Percentiles rank a stretch among this genome's conserved stretches.
These are phyloP conservation scores for Picochlorum sp. DNA, from an alignment of 139 green algal species.

Conservation along the genomic window DNA sequence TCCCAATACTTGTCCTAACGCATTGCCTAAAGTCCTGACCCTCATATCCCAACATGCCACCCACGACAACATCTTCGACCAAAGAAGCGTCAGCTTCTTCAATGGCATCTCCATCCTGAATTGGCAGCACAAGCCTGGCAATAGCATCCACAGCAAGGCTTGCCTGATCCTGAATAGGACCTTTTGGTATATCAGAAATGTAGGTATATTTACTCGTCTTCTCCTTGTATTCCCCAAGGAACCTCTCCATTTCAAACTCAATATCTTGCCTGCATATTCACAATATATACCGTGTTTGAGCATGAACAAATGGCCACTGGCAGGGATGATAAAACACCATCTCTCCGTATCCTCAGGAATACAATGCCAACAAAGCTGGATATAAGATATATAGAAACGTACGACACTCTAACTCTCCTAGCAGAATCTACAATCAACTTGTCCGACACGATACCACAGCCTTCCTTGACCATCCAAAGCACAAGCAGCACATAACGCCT, in stretches of 20 bases:
- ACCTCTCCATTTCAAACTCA: constrained; percentile 73
- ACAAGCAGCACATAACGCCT: constrained; percentile 50
- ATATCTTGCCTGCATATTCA: constrained; percentile 49
- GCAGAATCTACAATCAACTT: constrained; percentile 51
- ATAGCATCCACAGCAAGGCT: constrained; percentile 26
- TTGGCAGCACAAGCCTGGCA: constrained; percentile 9
- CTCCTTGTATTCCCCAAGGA: constrained; percentile 20
- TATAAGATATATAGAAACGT: not conserved
- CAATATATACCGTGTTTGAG: not conserved
- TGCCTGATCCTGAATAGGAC: constrained; percentile 7
- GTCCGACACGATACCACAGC: constrained; percentile 41
- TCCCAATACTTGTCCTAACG: constrained; percentile 10
- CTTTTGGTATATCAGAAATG: constrained; percentile 12
- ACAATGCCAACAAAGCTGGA: no score
- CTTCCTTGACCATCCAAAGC: constrained; percentile 60
- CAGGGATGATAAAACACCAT: no score
- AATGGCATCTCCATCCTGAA: constrained; percentile 23
- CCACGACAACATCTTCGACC: constrained; percentile 7
- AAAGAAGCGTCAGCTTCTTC: constrained; percentile 6
- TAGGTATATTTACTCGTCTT: constrained; percentile 11
- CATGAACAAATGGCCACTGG: no score
- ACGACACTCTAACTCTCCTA: constrained; percentile 40
- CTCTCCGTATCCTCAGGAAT: no score
- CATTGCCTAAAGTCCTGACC: constrained; percentile 4
- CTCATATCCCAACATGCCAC: constrained; percentile 15